These are phyloP conservation scores for Amanita phalloides DNA, from an alignment of 768 basidiomycete genomes.

Conservation along the genomic window DNA sequence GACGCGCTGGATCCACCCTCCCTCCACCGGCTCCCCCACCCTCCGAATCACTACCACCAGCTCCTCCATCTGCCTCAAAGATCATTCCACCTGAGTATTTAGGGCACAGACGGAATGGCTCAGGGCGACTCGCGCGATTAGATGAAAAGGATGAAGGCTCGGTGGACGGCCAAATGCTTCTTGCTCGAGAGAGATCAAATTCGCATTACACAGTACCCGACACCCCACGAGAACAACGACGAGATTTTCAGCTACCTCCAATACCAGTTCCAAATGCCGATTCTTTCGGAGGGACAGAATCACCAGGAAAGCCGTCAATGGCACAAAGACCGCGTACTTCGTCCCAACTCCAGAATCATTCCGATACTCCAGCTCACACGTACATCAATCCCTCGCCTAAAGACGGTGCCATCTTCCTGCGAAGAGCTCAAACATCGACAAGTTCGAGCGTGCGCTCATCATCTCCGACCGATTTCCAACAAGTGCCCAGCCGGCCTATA, in stretches of 20 bases:
- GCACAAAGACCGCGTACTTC: slow-evolving; percentile 47
- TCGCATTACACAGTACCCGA: slow-evolving; percentile 19
- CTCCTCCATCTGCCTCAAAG: slow-evolving; percentile 29
- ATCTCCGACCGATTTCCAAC: slow-evolving; percentile 35
- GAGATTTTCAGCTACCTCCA: slow-evolving; percentile 56
- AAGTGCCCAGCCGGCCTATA: slow-evolving; percentile 5
- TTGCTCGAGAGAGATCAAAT: neutral
- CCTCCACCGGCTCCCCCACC: slow-evolving; percentile 63
- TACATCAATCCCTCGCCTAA: slow-evolving; percentile 50
- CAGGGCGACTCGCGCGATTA: slow-evolving; percentile 29
- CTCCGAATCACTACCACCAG: slow-evolving; percentile 45
- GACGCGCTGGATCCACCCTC: slow-evolving; percentile 45
- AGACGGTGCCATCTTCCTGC: slow-evolving; percentile 59
- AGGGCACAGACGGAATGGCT: slow-evolving; percentile 42
- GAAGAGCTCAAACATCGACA: slow-evolving; percentile 55
- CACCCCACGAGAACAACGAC: slow-evolving; percentile 29
- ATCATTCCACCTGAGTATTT: slow-evolving; percentile 18
- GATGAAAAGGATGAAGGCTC: slow-evolving; percentile 19
- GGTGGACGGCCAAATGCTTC: slow-evolving; percentile 16
- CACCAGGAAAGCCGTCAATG: slow-evolving; percentile 24
- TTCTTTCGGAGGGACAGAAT: slow-evolving; percentile 17
- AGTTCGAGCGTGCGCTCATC: slow-evolving; percentile 46
- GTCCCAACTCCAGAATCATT: slow-evolving; percentile 33
- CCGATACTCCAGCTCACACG: slow-evolving; percentile 24
- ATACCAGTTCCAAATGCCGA: slow-evolving; percentile 38